A percentile compares a stretch with the other conserved stretches of the same genome.
Conservation (phyloP, 305 asterid genomes). For the Fraxinus baroniana region DNA sequence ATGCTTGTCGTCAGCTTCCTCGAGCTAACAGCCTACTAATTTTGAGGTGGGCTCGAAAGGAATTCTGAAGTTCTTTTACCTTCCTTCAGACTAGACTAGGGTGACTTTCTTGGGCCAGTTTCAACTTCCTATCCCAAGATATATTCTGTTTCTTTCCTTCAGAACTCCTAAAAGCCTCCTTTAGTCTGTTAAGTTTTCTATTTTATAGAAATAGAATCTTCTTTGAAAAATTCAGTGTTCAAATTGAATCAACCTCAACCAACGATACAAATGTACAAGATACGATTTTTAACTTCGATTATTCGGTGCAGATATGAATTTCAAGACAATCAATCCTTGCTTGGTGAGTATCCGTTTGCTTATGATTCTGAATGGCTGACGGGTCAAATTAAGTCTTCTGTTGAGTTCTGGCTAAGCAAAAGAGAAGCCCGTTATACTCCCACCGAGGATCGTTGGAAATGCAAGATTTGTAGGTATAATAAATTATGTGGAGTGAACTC, state of each 20-base stretch:
- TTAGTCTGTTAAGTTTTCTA: neutral
- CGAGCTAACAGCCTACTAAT: constrained; percentile 60
- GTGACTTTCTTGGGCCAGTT: constrained; percentile 1
- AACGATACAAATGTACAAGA: neutral
- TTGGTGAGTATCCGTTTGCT: constrained; percentile 65
- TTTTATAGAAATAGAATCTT: neutral
- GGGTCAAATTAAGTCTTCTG: constrained; percentile 58
- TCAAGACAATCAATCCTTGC: constrained; percentile 73
- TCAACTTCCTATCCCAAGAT: neutral
- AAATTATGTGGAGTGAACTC: constrained; percentile 45
- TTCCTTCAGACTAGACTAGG: neutral
- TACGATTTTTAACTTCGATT: neutral
- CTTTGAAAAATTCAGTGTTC: neutral
- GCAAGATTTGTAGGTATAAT: constrained; percentile 58
- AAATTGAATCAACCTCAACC: neutral
- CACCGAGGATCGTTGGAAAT: constrained; percentile 82
- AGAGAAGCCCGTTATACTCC: constrained; percentile 68
- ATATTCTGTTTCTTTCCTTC: neutral
- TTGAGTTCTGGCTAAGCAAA: constrained; percentile 74
- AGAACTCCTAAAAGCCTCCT: neutral
- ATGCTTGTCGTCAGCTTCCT: constrained; percentile 61
- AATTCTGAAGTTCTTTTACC: neutral
- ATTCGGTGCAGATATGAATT: constrained; percentile 59
- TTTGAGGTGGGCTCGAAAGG: constrained; percentile 52
- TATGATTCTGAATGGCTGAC: constrained; percentile 58